Conservation (phyloP, 192 early-diverging fungal species). For the Endogone sp. region DNA sequence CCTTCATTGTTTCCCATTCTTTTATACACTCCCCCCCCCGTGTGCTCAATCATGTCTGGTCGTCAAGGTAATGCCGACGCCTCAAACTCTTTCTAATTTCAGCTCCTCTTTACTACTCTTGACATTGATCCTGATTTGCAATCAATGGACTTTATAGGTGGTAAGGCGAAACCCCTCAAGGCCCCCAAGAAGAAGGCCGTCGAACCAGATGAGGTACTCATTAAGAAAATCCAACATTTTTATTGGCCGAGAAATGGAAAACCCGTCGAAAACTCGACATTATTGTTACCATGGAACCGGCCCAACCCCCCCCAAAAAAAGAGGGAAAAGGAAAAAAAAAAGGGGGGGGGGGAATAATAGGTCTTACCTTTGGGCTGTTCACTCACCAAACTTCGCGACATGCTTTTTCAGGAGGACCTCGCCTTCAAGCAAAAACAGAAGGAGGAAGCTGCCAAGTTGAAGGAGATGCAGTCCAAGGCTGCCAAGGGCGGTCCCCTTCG, state of each 20-base stretch:
- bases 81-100: not conserved
- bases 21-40: no score
- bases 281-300: no score
- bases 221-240: not conserved
- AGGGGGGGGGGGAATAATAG: no score
- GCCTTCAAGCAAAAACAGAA: slow-evolving; percentile 78
- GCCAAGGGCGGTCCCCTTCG: slow-evolving; percentile 59
- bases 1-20: not conserved
- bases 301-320: no score
- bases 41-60: slow-evolving; percentile 41
- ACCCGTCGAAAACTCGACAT: not conserved
- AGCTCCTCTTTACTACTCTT: not conserved
- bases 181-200: slow-evolving; percentile 63
- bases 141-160: no score
- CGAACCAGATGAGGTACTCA: slow-evolving; percentile 60
- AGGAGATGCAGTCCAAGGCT: slow-evolving; percentile 69
- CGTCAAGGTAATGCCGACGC: slow-evolving; percentile 40
- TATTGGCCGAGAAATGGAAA: slow-evolving; percentile 1
- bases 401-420: slow-evolving; percentile 69
- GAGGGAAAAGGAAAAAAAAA: no score
- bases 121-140: no score
- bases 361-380: no score
- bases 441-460: slow-evolving; percentile 74
- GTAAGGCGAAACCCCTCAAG: slow-evolving; percentile 90
- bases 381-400: no score